Base-by-base conservation (phyloP, 305 asterid species). In the Fraxinus velutina region DNA sequence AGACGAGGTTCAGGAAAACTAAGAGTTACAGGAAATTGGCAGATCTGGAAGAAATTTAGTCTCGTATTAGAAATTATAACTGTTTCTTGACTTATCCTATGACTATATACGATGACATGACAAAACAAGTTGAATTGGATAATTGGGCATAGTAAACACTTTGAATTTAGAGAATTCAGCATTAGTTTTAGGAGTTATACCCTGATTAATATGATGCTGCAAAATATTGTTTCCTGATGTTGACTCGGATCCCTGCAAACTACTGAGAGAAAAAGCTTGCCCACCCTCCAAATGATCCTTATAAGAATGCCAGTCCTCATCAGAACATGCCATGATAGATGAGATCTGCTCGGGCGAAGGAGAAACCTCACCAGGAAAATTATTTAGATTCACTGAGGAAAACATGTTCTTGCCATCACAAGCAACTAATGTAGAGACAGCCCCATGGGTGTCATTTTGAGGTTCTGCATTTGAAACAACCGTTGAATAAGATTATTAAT, bases 291-390 rank as follows among this genome's bases (percentile, higher is more conserved):
- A 79, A 34, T 76, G 78, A 73, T 83, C 89, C 79, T 68, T 81
- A 73, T 81, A 81, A 77, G 80, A 81, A 70, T 75, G 81, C 82
- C 87, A 42, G 39, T 86, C 90, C 50, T 76, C 86, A 33, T 85
- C 87, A 44, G 87, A 87, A 79, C 88, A 82, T 17, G 73, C 85
- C 1, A 89, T 83, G 84, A 84, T 77, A 13, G 91, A 89, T 29
- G 91, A 86, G 39, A 80, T 78, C 70, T 74, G 85, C 37, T 83
- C 91, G 24, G 89, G 88, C 78, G 90, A 87, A 82, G 78, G 72
- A 82, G 77, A 77, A 64, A 80, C 78, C 84, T 82, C 87, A 33
- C 72, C 75, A 75, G 80, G 24, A 47, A 74, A 21, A 78, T 73
- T 79, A 19, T 78, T 77, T 39, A 42, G 74, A 39, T 83, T 72